These are phyloP conservation scores for Mortierella sp. DNA, from an alignment of 371 early-diverging fungal genomes.

Conservation along the genomic window DNA sequence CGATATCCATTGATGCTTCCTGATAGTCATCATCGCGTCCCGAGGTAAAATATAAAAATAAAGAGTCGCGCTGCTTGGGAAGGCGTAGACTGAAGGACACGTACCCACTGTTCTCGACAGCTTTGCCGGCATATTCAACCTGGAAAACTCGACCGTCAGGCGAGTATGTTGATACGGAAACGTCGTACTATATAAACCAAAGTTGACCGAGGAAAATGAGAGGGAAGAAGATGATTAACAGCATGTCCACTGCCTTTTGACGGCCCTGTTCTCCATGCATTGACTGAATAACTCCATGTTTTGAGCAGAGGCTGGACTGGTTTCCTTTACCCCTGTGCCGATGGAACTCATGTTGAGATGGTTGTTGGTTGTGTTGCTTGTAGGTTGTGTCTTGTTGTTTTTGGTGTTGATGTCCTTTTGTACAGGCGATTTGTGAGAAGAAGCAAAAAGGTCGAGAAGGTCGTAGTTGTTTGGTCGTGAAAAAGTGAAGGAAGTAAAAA, in stretches of 20 bases:
- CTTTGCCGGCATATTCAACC: constrained; percentile 98
- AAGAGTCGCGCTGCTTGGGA: neutral
- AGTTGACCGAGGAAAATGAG: neutral
- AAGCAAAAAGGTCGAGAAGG: neutral
- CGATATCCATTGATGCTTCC: neutral
- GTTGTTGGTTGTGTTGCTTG: neutral
- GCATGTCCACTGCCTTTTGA: neutral
- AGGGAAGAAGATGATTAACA: neutral
- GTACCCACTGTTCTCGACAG: constrained; percentile 98
- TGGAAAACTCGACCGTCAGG: constrained; percentile 99
- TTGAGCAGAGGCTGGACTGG: neutral
- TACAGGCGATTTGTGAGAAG: neutral
- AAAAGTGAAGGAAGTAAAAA: constrained; percentile 6
- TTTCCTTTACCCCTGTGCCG: constrained; percentile 74
- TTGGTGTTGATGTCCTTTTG: neutral
- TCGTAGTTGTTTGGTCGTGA: constrained; percentile 7
- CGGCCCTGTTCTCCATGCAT: neutral
- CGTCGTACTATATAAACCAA: constrained; percentile 87
- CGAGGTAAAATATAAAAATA: too few relatives aligned
- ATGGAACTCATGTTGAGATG: constrained; percentile 70
- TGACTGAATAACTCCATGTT: neutral
- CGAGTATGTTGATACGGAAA: constrained; percentile 97
- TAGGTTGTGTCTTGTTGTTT: neutral
- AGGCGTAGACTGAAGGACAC: neutral
- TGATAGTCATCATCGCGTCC: neutral